phyloP scores from a whole-genome alignment of 139 green algal species.

The Trebouxia sp. region DNA sequence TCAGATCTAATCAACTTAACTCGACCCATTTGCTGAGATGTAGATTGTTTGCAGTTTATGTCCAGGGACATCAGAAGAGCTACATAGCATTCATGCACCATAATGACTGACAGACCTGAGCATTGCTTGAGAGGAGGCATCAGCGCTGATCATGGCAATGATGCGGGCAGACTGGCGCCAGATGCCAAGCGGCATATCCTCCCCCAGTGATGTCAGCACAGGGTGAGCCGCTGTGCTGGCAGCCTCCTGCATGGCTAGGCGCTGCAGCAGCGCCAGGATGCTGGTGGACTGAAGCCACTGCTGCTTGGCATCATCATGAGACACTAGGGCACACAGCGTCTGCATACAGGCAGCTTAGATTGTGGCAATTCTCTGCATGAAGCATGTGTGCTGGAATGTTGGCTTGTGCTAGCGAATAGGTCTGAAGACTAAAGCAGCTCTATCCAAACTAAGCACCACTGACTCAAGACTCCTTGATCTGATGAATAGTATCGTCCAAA shows the following conservation, averaged over 20 bases:
- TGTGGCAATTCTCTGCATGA: too few species aligned
- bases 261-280: constrained; percentile 65
- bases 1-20: too few species aligned
- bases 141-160: constrained; percentile 60
- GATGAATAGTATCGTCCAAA: too few species aligned
- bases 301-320: constrained; percentile 55
- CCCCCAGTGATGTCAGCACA: background rate
- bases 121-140: constrained; percentile 30
- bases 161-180: constrained; percentile 60
- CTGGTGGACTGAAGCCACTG: constrained; percentile 63
- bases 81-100: too few species aligned
- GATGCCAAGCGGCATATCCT: constrained; percentile 27
- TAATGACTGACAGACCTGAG: background rate
- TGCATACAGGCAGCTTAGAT: constrained; percentile 38
- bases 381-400: too few species aligned
- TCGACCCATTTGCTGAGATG: too few species aligned
- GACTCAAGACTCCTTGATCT: too few species aligned
- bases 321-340: constrained; percentile 65
- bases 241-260: constrained; percentile 46
- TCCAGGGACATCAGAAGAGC: too few species aligned
- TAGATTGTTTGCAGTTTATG: background rate
- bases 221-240: background rate
- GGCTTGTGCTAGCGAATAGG: too few species aligned
- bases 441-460: too few species aligned
- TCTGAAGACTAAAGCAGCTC: too few species aligned